Base-by-base conservation (phyloP, 768 basidiomycete species). In the Hygrophorus russula region DNA sequence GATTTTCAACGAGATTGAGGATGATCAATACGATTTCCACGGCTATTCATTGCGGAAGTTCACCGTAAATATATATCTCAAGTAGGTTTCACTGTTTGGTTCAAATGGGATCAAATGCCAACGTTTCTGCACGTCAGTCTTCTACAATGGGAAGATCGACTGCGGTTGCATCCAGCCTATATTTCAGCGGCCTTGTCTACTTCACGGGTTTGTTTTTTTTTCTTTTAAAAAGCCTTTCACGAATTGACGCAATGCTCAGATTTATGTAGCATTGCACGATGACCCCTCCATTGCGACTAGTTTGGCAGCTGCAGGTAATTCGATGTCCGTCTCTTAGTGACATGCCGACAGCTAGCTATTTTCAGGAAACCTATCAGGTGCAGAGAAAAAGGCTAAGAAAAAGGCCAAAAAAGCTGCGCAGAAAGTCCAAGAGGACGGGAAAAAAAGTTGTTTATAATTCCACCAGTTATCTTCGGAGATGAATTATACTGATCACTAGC, bases 11-110 rank as follows among this genome's bases (percentile, higher is more conserved):
- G 84, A 85, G 41, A 75, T 86, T 50, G 90, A 96, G 50, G 91
- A 97, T 51, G 93, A 96, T 55, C 92, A 98, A 62, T 97, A 84
- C 53, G 96, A 99, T 60, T 99, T 99, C 71, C 96, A 99, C 59
- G 79, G 84, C 5, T 99, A 97, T 60, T 88, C 88, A 51, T 51
- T 97, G 51, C 80, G 96, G 42, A 91, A 87, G 53, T 86, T 81
- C 53, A 94, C 86, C 6, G 63, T 98, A 28, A 82, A 80, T 42
- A 77, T 89, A 10, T 98, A 98, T 58, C 48, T 86, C 42, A 76
- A 79, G 94, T 97, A 52, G 47, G 84, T 66, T 27, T 34, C 37
- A 10, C 14, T 7, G 20, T 12, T 31, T 27, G 17, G 48, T 36
- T 35, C 14, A 17, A 37, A 44, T 42, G 33, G 11, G 14, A 17